phyloP scores from a whole-genome alignment of 441 rosid species.

The Rhodomyrtus psidioides region DNA sequence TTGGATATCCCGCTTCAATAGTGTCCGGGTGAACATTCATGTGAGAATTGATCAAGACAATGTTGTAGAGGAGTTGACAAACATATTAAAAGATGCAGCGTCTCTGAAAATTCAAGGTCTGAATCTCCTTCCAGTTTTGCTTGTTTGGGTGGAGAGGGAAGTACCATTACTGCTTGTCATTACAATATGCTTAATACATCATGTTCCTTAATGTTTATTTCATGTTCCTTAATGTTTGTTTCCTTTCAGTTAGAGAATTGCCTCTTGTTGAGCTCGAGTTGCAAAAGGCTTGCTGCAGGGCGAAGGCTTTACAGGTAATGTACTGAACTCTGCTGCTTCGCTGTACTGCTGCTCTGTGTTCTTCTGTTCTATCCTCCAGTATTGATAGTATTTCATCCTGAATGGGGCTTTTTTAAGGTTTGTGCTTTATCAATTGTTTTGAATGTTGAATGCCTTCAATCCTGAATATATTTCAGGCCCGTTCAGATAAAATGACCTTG shows the following conservation, averaged over 20 bases:
- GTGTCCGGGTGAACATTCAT: constrained; percentile 38
- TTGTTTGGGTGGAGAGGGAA: background rate
- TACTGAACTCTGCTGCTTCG: background rate
- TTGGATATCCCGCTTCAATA: constrained; percentile 52
- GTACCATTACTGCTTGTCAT: background rate
- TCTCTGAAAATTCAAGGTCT: constrained; percentile 79
- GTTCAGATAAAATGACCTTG: constrained; percentile 38
- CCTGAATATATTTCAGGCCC: constrained; percentile 39
- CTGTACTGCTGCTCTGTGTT: background rate
- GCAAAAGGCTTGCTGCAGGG: constrained; percentile 81
- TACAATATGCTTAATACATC: background rate
- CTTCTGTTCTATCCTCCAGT: background rate
- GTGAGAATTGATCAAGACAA: constrained; percentile 52
- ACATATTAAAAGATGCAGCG: constrained; percentile 54
- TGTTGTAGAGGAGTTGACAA: constrained; percentile 54
- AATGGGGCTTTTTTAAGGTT: background rate
- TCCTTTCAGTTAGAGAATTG: constrained; percentile 50
- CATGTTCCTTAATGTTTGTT: constrained; percentile 2
- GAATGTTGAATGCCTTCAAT: background rate
- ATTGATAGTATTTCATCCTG: background rate
- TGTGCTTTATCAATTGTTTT: background rate
- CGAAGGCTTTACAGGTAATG: constrained; percentile 61
- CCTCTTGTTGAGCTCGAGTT: constrained; percentile 70
- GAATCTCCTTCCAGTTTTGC: background rate
- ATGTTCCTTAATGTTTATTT: constrained; percentile 1